Base-by-base conservation (phyloP, 2,329 filamentous ascomycete genomes). In the Chrysoporthe cubensis region DNA sequence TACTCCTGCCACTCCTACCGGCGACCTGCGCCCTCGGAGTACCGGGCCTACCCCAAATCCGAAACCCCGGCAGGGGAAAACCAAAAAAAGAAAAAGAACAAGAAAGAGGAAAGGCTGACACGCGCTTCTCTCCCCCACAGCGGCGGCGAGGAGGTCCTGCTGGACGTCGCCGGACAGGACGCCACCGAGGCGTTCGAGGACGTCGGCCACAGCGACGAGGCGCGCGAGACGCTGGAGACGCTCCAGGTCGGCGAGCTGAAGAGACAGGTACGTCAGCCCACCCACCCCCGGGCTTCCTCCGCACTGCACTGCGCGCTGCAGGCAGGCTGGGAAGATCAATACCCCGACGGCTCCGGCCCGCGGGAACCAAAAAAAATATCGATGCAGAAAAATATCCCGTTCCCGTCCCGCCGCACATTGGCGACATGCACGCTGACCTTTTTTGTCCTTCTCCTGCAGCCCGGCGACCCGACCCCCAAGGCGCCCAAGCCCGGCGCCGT, bases 181-280 rank as follows among this genome's bases (percentile, higher is more conserved):
- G 91, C 92, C 76, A 97, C 95, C 75, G 96, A 98, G 84, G 95
- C 96, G 71, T 99, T 99, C 79, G 96, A 99, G 85, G 96, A 99
- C 82, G 96, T 99, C 77, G 96, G 96, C 78, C 96, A 99, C 91
- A 96, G 92, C 76, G 96, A 99, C 81, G 96, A 99, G 86, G 96
- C 96, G 73, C 91, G 96, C 73, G 95, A 98, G 85, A 95, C 97
- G 73, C 89, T 99, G 67, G 89, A 91, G 43, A 88, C 88, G 76
- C 84, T 97, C 72, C 81, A 89, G 64, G 86, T 96, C 73, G 94
- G 93, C 72, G 85, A 78, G 48, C 81, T 97, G 79, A 96, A 97
- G 89, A 88, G 93, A 80, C 79, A 87, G 85, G 93, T 96, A 87
- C 76, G 89, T 79, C 69, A 8, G 5, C 67, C 61, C 34, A 21